A percentile compares a stretch with the other conserved stretches of the same genome.
Conservation (phyloP, 306 rosid species). For the Cucumis cinereus region DNA sequence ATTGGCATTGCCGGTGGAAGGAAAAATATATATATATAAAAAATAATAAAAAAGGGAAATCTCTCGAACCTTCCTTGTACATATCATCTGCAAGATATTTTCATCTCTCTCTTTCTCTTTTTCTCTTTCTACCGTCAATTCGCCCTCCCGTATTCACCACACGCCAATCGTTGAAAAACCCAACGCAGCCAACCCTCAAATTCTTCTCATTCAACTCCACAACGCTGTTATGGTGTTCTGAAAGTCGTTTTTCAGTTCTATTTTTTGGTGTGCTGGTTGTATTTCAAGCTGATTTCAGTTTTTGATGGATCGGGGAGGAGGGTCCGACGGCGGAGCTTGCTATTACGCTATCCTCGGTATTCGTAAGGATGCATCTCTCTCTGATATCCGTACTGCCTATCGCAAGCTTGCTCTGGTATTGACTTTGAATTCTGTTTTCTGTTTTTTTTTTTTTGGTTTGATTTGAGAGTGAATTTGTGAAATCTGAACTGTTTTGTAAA, state of each 20-base stretch:
- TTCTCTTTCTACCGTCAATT: neutral
- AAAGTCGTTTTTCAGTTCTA: neutral
- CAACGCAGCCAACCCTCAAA: neutral
- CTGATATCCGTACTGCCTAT: constrained; percentile 80
- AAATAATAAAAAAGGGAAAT: neutral
- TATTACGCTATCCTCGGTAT: constrained; percentile 80
- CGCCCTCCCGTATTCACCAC: neutral
- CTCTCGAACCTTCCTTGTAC: constrained; percentile 51
- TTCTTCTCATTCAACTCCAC: neutral
- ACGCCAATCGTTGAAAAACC: neutral
- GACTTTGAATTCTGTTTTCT: neutral
- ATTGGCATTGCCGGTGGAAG: neutral
- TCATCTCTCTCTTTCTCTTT: constrained; percentile 22
- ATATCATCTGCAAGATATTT: constrained; percentile 33
- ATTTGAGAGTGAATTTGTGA: neutral
- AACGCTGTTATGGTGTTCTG: neutral
- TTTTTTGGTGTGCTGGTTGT: neutral
- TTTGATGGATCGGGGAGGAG: constrained; percentile 72
- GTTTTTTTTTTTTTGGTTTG: neutral
- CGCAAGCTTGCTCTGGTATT: constrained; percentile 82
- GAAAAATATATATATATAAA: neutral
- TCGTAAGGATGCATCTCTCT: constrained; percentile 70
- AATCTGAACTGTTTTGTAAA: neutral
- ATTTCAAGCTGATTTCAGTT: neutral
- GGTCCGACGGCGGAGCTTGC: constrained; percentile 61